Conservation (phyloP, 306 rosid species). For the Nissolia schottii region DNA sequence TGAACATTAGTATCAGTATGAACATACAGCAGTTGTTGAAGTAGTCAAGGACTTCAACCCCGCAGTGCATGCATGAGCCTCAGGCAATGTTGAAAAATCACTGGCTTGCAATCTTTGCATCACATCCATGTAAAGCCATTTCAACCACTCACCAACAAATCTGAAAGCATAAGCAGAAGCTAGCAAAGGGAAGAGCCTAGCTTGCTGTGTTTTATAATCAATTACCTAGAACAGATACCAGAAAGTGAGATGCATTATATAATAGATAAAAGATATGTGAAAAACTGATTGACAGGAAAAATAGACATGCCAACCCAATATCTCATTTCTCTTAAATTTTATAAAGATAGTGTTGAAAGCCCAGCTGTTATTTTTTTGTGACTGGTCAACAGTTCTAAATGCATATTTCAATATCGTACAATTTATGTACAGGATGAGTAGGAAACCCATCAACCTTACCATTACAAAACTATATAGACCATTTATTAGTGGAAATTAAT, state of each 20-base stretch:
- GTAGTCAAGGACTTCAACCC: slow-evolving; percentile 97
- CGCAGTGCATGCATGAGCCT: slow-evolving; percentile 99
- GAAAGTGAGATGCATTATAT: slow-evolving; percentile 1
- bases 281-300: slow-evolving; percentile 6
- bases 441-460: not conserved
- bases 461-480: slow-evolving; percentile 4
- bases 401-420: slow-evolving; percentile 1
- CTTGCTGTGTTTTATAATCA: slow-evolving; percentile 96
- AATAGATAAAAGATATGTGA: slow-evolving; percentile 5
- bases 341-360: slow-evolving; percentile 1
- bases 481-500: not conserved
- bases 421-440: not conserved
- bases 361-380: not conserved
- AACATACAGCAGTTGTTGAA: slow-evolving; percentile 90
- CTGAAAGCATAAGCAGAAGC: slow-evolving; percentile 98
- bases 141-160: slow-evolving; percentile 98
- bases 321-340: not conserved
- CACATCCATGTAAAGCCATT: slow-evolving; percentile 92
- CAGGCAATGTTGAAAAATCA: slow-evolving; percentile 87
- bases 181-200: slow-evolving; percentile 92
- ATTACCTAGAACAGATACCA: slow-evolving; percentile 61
- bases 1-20: slow-evolving; percentile 12
- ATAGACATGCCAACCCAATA: not conserved
- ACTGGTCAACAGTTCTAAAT: not conserved
- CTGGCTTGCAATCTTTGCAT: slow-evolving; percentile 74